Evolutionary conservation across 2,329 filamentous ascomycete species (phyloP).

Genomic region (Pseudogymnoascus pannorum): DNA sequence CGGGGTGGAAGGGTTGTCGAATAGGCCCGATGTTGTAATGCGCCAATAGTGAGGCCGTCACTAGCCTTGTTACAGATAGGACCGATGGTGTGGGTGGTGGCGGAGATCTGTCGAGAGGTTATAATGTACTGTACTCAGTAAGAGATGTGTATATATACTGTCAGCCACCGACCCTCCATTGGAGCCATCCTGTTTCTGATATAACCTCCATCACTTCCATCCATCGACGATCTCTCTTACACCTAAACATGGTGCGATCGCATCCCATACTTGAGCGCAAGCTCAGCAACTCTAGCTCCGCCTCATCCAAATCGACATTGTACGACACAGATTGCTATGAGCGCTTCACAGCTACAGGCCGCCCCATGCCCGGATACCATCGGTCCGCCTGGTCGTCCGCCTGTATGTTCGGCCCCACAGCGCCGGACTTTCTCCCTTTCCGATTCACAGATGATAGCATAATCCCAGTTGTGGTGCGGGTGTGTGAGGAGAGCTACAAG

Average conservation of each 20-base stretch:
- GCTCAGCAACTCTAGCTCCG: background rate
- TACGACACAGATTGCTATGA: background rate
- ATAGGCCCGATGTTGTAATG: constrained; percentile 5
- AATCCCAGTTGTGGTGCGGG: constrained; percentile 25
- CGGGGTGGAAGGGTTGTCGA: constrained; percentile 1
- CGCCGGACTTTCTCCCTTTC: constrained; percentile 22
- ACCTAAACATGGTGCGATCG: background rate
- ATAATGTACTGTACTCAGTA: constrained; percentile 4
- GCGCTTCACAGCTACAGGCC: constrained; percentile 24
- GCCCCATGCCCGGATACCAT: constrained; percentile 20
- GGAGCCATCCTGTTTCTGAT: background rate
- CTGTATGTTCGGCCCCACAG: constrained; percentile 14
- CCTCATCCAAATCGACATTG: background rate
- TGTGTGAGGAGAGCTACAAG: background rate
- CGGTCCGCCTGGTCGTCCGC: constrained; percentile 13
- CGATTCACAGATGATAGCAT: constrained; percentile 26
- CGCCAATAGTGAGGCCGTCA: constrained; percentile 1
- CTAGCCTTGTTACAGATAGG: constrained; percentile 8
- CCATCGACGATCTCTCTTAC: background rate
- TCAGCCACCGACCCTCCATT: background rate
- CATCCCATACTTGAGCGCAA: background rate
- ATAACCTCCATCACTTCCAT: background rate
- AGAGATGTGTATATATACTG: background rate
- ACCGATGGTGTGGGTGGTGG: constrained; percentile 2
- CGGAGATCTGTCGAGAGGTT: background rate